A percentile compares a stretch with the other conserved stretches of the same genome.
Conservation (phyloP, 176 grass and related monocot species). For the Hyparrhenia diplandra region DNA sequence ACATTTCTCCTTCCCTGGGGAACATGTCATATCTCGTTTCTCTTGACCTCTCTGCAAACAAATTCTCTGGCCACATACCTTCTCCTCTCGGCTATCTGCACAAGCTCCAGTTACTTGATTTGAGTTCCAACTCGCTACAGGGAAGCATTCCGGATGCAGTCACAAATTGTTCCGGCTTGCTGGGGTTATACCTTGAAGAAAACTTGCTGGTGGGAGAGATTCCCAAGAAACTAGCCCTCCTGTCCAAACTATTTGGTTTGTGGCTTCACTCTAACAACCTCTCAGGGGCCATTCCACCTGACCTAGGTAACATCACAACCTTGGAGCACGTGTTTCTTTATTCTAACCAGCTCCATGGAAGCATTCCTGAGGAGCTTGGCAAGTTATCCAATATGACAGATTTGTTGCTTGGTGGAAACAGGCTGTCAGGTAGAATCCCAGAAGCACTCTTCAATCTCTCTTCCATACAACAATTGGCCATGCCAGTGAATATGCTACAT, state of each 20-base stretch:
- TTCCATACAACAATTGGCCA: no score
- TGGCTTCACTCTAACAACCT: background rate
- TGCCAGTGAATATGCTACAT: no score
- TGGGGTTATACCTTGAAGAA: fast-evolving
- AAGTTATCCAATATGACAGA: no score
- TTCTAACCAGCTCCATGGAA: no score
- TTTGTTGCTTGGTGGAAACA: no score
- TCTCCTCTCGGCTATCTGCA: background rate
- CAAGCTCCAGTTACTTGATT: background rate
- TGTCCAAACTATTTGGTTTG: background rate
- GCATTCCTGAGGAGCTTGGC: no score
- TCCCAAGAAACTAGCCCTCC: background rate
- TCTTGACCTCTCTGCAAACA: background rate
- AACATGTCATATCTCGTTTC: background rate
- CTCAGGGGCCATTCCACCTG: background rate
- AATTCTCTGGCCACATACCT: background rate
- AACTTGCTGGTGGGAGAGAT: background rate
- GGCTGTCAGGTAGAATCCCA: no score
- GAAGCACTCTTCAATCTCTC: no score
- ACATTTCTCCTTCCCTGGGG: background rate
- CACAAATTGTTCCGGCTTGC: background rate
- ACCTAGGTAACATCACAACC: background rate
- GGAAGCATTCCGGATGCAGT: background rate
- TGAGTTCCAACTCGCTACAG: background rate
- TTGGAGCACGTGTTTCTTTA: background rate